Conservation (phyloP, 2,329 filamentous ascomycete genomes). For the Fusarium brachygibbosum region DNA sequence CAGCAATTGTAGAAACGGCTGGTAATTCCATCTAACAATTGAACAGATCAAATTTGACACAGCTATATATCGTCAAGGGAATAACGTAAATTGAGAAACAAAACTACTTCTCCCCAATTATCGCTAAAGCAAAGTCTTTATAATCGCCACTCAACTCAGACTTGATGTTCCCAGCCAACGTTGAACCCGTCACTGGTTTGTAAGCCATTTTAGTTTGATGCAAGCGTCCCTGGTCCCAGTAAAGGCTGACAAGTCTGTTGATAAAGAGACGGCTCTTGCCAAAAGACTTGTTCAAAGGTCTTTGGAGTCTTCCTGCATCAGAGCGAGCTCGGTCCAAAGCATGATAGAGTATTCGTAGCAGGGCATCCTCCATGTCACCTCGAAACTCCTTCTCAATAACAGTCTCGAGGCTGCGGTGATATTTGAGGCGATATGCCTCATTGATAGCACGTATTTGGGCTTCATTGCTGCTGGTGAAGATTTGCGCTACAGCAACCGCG, state of each 20-base stretch:
- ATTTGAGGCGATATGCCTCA: constrained; percentile 51
- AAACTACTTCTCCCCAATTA: constrained; percentile 48
- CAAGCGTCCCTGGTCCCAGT: constrained; percentile 51
- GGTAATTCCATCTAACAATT: accelerated
- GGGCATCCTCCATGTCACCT: constrained; percentile 53
- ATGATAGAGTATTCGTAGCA: constrained; percentile 50
- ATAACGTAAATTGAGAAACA: too few species aligned
- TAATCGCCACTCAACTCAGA: constrained; percentile 49
- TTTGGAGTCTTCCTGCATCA: constrained; percentile 47
- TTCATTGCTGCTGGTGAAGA: constrained; percentile 52
- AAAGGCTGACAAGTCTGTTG: constrained; percentile 51
- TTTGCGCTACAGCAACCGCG: constrained; percentile 51
- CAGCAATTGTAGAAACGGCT: background rate
- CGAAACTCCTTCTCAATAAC: constrained; percentile 55
- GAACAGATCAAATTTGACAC: accelerated
- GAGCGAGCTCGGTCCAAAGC: constrained; percentile 43
- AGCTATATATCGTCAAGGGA: accelerated
- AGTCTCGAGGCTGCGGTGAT: constrained; percentile 51
- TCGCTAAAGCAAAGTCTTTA: constrained; percentile 48
- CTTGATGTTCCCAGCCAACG: constrained; percentile 55
- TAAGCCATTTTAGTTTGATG: constrained; percentile 66
- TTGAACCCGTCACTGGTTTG: constrained; percentile 69
- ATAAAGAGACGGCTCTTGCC: constrained; percentile 53
- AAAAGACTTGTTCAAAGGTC: constrained; percentile 46
- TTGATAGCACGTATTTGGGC: constrained; percentile 51